Conservation (phyloP, 179 eudicot species). For the Beta macrorhiza region DNA sequence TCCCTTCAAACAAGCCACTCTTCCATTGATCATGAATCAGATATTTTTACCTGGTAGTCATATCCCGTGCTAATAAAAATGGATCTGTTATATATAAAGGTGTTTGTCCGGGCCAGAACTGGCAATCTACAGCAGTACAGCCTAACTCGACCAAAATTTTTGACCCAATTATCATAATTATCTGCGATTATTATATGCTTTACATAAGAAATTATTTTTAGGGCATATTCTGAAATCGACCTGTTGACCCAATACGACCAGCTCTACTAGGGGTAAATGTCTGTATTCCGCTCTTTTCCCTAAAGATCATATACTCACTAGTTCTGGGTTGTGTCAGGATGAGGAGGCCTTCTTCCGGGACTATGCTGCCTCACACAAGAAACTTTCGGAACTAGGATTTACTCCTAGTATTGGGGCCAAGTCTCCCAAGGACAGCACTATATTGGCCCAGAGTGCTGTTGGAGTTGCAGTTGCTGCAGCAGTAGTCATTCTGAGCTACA, state of each 20-base stretch:
- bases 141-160: too few relatives aligned
- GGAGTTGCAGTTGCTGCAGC: conserved; percentile 82
- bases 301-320: neutral
- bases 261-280: too few relatives aligned
- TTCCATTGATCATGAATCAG: neutral
- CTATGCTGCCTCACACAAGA: conserved; percentile 88
- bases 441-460: conserved; percentile 74
- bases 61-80: neutral
- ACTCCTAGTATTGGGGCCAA: conserved; percentile 42
- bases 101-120: neutral
- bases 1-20: neutral
- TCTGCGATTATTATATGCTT: too few relatives aligned
- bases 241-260: too few relatives aligned
- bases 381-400: conserved; percentile 85
- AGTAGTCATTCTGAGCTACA: conserved; percentile 70
- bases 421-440: conserved; percentile 46
- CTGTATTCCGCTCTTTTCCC: neutral
- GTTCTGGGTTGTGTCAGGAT: conserved; percentile 49
- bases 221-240: too few relatives aligned
- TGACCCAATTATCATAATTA: too few relatives aligned
- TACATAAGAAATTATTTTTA: too few relatives aligned
- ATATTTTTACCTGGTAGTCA: neutral
- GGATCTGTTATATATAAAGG: neutral
- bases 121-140: too few relatives aligned
- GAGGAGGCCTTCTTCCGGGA: conserved; percentile 90